phyloP scores from a whole-genome alignment of 176 grass and related monocot genomes.

The Raddia guianensis region DNA sequence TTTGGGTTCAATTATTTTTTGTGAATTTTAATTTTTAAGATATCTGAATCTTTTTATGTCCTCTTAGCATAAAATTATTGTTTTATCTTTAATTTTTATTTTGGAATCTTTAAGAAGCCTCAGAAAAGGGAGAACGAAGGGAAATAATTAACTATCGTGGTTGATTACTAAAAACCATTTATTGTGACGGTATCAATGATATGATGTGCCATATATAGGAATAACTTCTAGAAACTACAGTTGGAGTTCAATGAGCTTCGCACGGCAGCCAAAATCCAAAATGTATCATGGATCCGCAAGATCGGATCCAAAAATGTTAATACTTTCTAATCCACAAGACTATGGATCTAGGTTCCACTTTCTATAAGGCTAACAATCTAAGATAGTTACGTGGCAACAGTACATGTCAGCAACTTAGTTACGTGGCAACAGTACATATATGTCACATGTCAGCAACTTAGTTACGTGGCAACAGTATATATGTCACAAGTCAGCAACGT shows the following conservation, averaged over 20 bases:
- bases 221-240: too few species aligned
- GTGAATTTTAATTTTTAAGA: too few species aligned
- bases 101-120: too few species aligned
- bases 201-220: too few species aligned
- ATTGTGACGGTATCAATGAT: too few species aligned
- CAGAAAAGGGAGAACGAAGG: too few species aligned
- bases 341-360: neutral
- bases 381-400: neutral
- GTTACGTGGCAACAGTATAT: slow-evolving; percentile 4
- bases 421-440: neutral
- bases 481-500: neutral
- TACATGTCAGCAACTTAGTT: neutral
- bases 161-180: too few species aligned
- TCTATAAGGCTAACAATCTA: neutral
- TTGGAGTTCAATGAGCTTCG: neutral
- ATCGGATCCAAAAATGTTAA: neutral
- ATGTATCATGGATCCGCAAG: neutral
- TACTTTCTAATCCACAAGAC: neutral
- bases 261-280: slow-evolving; percentile 4
- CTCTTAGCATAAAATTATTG: too few species aligned
- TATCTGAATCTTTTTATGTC: too few species aligned
- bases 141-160: too few species aligned
- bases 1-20: too few species aligned
- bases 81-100: too few species aligned
- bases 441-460: neutral